A percentile compares a stretch with the other conserved stretches of the same genome.
phyloP scores from a whole-genome alignment of 2,329 filamentous ascomycete species.

The Xylaria sp. region DNA sequence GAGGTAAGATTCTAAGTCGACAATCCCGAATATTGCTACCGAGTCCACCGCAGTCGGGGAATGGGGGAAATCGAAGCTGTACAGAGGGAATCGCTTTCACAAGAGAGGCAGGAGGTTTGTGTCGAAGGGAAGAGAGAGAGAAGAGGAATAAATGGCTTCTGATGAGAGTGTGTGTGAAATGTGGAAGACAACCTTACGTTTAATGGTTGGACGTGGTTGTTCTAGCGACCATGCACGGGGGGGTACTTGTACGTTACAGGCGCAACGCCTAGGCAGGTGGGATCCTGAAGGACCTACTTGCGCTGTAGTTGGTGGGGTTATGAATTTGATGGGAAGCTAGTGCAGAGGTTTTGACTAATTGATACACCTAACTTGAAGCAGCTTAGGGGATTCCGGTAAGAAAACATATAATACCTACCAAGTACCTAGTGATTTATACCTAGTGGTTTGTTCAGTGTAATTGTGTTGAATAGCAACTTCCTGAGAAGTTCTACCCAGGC shows the following conservation, averaged over 20 bases:
- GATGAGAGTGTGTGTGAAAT: constrained; percentile 19
- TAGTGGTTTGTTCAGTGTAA: neutral
- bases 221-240: constrained; percentile 17
- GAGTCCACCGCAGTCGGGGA: constrained; percentile 4
- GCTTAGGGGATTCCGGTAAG: constrained; percentile 9
- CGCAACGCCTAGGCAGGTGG: neutral
- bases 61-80: constrained; percentile 1
- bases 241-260: neutral
- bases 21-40: neutral
- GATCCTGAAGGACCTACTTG: neutral
- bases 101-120: neutral
- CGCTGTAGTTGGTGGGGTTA: neutral
- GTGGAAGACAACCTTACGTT: constrained; percentile 13
- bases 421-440: neutral
- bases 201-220: constrained; percentile 20
- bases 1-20: neutral
- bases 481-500: too few relatives aligned
- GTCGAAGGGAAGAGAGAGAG: neutral
- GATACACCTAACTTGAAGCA: neutral
- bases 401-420: too few relatives aligned
- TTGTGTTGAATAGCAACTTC: constrained; percentile 10
- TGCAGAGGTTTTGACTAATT: neutral
- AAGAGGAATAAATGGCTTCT: constrained; percentile 19
- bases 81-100: neutral
- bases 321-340: constrained; percentile 15